Conservation (phyloP, 345 rosid species). For the Theobroma cacao region DNA sequence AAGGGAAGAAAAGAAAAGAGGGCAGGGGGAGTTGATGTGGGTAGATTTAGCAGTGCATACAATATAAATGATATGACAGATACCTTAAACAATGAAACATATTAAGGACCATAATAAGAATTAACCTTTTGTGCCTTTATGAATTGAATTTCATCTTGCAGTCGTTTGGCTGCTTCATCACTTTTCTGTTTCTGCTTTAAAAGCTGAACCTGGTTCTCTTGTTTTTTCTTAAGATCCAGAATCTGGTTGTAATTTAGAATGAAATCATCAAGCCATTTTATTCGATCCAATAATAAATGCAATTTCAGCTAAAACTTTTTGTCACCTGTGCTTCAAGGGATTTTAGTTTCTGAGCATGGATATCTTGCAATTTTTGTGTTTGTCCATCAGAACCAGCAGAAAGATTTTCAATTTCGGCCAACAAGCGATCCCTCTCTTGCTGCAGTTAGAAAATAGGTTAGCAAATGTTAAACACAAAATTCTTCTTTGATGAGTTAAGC, state of each 20-base stretch:
- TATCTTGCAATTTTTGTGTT: conserved; percentile 75
- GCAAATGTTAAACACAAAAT: conserved; percentile 5
- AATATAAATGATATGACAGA: neutral
- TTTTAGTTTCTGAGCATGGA: conserved; percentile 81
- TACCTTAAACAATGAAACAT: neutral
- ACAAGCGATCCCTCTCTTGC: conserved; percentile 88
- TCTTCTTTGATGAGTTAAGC: neutral
- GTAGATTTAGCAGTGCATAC: conserved; percentile 11
- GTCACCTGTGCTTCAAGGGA: conserved; percentile 81
- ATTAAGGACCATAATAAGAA: neutral
- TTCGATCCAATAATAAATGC: neutral
- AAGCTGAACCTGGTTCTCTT: conserved; percentile 94
- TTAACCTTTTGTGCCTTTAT: conserved; percentile 93
- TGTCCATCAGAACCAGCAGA: conserved; percentile 83
- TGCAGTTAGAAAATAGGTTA: conserved; percentile 32
- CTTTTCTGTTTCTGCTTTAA: conserved; percentile 95
- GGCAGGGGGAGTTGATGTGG: neutral
- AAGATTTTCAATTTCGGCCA: conserved; percentile 85
- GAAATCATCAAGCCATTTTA: neutral
- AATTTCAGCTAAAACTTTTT: conserved; percentile 10
- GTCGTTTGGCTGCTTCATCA: conserved; percentile 85
- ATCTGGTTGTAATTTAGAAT: conserved; percentile 41
- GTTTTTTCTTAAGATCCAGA: conserved; percentile 92
- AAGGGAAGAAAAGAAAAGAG: conserved; percentile 11
- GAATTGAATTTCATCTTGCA: conserved; percentile 94